These are phyloP conservation scores for Pulveroboletus sp. DNA, from an alignment of 768 basidiomycete species.

Conservation along the genomic window DNA sequence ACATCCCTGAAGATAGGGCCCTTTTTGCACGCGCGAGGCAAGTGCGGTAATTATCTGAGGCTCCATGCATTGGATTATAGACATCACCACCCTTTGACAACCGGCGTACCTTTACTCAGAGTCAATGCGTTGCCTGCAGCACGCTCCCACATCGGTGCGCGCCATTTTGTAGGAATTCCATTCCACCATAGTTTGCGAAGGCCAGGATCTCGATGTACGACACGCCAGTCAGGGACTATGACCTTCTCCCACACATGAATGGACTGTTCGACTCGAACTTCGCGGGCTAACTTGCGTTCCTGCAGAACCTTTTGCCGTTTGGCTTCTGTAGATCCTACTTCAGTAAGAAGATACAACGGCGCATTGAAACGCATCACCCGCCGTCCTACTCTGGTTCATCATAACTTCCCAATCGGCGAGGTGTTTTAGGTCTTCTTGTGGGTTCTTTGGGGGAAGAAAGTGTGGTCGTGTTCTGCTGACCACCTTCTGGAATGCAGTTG, in stretches of 20 bases:
- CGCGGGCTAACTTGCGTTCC: constrained; percentile 59
- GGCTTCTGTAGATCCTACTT: constrained; percentile 46
- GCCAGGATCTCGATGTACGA: constrained; percentile 58
- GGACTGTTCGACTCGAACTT: constrained; percentile 64
- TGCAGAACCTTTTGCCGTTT: constrained; percentile 60
- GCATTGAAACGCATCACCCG: constrained; percentile 45
- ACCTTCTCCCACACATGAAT: constrained; percentile 71
- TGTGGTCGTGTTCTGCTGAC: constrained; percentile 79
- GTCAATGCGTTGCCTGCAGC: constrained; percentile 83
- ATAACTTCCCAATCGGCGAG: constrained; percentile 82
- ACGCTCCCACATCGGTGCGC: constrained; percentile 77
- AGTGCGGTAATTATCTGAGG: constrained; percentile 58
- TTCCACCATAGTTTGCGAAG: constrained; percentile 82
- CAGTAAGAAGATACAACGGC: neutral
- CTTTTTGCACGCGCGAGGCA: constrained; percentile 73
- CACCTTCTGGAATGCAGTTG: constrained; percentile 72
- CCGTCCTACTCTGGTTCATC: constrained; percentile 74
- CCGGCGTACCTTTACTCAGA: constrained; percentile 64
- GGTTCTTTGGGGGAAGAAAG: constrained; percentile 79
- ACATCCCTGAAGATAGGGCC: constrained; percentile 57
- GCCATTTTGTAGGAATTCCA: constrained; percentile 78
- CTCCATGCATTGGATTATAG: neutral
- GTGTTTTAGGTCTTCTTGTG: constrained; percentile 77
- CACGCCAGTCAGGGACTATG: constrained; percentile 80
- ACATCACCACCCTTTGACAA: neutral